Conservation (phyloP, 2,329 filamentous ascomycete species). For the Nothophoma quercina region DNA sequence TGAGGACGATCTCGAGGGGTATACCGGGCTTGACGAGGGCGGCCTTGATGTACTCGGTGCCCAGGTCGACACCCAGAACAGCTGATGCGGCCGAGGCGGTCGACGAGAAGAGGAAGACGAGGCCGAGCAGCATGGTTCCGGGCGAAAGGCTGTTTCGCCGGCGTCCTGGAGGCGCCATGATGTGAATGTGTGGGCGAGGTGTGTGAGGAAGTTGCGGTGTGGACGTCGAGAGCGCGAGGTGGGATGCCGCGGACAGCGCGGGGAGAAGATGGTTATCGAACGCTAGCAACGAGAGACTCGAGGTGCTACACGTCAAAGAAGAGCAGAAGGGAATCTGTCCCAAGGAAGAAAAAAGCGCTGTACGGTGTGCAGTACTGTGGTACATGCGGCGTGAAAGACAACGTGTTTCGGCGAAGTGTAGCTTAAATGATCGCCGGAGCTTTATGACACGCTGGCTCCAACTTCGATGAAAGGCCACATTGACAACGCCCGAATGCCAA, state of each 20-base stretch:
- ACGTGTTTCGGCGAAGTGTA: constrained; percentile 28
- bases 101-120: constrained; percentile 62
- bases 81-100: constrained; percentile 72
- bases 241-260: constrained; percentile 33
- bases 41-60: constrained; percentile 97
- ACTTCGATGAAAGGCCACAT: constrained; percentile 41
- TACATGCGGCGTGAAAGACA: constrained; percentile 26
- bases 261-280: constrained; percentile 22
- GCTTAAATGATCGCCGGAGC: constrained; percentile 32
- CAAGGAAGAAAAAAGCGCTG: constrained; percentile 18
- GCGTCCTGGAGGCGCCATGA: constrained; percentile 58
- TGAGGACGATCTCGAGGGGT: constrained; percentile 95
- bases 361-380: constrained; percentile 22
- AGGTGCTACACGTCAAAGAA: constrained; percentile 18
- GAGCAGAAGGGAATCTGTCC: constrained; percentile 40
- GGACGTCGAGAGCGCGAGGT: constrained; percentile 20
- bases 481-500: constrained; percentile 32
- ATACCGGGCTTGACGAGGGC: constrained; percentile 95
- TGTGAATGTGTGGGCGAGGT: constrained; percentile 39
- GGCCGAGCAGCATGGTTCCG: constrained; percentile 59
- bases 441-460: constrained; percentile 42
- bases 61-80: constrained; percentile 90
- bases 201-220: constrained; percentile 14
- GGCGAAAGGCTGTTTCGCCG: constrained; percentile 51
- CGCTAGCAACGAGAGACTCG: constrained; percentile 3